A percentile compares a stretch with the other conserved stretches of the same genome.
phyloP scores from a whole-genome alignment of 768 basidiomycete species.

The Mycena haematopus region DNA sequence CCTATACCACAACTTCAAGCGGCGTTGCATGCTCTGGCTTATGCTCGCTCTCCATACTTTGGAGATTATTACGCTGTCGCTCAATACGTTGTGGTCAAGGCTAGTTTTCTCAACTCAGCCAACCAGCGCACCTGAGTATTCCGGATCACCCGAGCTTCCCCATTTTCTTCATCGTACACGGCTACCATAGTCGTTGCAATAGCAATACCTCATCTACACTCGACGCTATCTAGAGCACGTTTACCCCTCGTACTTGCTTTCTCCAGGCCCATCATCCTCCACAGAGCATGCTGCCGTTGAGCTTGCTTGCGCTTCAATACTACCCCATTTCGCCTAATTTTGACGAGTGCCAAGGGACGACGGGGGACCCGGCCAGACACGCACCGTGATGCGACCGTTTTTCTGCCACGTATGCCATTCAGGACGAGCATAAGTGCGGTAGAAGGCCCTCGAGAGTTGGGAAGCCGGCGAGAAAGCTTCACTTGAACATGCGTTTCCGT shows the following conservation, averaged over 20 bases:
- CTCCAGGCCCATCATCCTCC: neutral
- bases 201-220: neutral
- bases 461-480: constrained; percentile 14
- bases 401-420: constrained; percentile 1
- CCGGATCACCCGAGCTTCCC: no score
- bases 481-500: neutral
- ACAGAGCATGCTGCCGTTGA: neutral
- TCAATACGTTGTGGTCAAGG: no score
- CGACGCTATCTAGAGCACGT: neutral
- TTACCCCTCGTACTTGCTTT: neutral
- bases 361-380: neutral
- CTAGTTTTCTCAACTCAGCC: no score
- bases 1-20: neutral
- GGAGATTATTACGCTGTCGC: no score
- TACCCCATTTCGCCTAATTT: neutral
- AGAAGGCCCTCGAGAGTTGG: constrained; percentile 16
- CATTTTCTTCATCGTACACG: no score
- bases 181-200: neutral
- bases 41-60: no score
- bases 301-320: neutral
- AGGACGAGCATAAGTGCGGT: constrained; percentile 19
- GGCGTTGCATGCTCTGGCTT: neutral
- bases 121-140: no score
- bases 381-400: neutral
- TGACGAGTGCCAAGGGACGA: neutral